phyloP scores from a whole-genome alignment of 2,329 filamentous ascomycete species.

The Exophiala aquamarina region DNA sequence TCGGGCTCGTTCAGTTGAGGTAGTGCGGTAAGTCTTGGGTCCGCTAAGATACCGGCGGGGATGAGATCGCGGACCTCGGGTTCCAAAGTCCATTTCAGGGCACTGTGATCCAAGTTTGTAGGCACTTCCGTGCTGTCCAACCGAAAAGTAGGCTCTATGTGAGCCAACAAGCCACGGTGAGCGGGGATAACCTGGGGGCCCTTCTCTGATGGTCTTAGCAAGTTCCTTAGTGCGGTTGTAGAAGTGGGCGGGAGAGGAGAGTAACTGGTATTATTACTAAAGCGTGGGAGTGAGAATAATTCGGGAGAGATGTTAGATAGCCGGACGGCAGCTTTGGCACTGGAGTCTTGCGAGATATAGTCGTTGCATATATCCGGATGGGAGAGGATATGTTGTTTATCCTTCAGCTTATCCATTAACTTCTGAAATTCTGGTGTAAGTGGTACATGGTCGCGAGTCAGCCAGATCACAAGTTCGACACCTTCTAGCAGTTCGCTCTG shows the following conservation, averaged over 20 bases:
- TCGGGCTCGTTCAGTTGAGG: slow-evolving; percentile 76
- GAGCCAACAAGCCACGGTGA: slow-evolving; percentile 43
- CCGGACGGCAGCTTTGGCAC: slow-evolving; percentile 65
- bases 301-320: slow-evolving; percentile 71
- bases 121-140: slow-evolving; percentile 34
- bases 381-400: slow-evolving; percentile 74
- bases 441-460: slow-evolving; percentile 68
- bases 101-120: slow-evolving; percentile 29
- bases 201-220: background rate
- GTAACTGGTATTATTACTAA: slow-evolving; percentile 51
- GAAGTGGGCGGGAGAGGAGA: background rate
- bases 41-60: slow-evolving; percentile 7
- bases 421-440: slow-evolving; percentile 61
- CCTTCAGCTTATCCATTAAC: slow-evolving; percentile 65
- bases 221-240: no score
- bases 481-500: slow-evolving; percentile 59
- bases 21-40: slow-evolving; percentile 45
- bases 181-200: slow-evolving; percentile 32
- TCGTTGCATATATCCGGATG: slow-evolving; percentile 74
- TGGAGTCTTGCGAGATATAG: slow-evolving; percentile 67
- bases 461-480: slow-evolving; percentile 74
- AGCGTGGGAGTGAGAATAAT: slow-evolving; percentile 69
- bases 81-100: slow-evolving; percentile 22
- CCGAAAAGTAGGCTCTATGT: slow-evolving; percentile 47
- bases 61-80: slow-evolving; percentile 31